phyloP scores from a whole-genome alignment of 2,329 filamentous ascomycete genomes.

The Leptographium radiaticola region DNA sequence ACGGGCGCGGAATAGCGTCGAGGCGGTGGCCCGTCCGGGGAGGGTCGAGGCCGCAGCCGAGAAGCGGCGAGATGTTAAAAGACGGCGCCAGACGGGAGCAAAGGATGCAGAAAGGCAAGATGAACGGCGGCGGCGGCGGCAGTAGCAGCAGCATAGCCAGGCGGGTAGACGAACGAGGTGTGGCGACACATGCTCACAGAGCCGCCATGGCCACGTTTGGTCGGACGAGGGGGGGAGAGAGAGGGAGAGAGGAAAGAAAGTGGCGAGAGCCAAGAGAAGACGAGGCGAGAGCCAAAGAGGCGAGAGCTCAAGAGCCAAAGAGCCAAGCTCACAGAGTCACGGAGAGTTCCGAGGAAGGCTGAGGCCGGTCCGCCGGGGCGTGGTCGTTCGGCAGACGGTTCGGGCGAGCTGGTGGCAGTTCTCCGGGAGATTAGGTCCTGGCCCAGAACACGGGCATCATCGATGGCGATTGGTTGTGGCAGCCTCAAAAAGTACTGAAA shows the following conservation, averaged over 20 bases:
- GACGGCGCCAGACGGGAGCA: background rate
- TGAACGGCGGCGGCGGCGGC: background rate
- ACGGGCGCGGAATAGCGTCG: background rate
- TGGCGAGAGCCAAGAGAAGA: background rate
- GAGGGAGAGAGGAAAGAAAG: background rate
- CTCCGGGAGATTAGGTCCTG: background rate
- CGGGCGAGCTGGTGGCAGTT: background rate
- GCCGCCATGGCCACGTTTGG: background rate
- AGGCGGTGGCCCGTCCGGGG: background rate
- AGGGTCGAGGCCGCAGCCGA: background rate
- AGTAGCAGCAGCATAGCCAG: background rate
- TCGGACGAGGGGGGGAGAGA: background rate
- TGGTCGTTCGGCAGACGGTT: background rate
- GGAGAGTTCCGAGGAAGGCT: background rate
- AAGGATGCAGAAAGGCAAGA: background rate
- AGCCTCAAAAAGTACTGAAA: background rate
- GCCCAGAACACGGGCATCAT: background rate
- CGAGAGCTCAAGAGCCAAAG: background rate
- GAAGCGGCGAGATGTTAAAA: background rate
- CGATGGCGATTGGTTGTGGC: background rate
- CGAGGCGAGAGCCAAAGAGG: background rate
- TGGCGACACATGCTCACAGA: conserved; percentile 1
- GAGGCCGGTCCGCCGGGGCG: background rate
- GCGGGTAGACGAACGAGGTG: background rate
- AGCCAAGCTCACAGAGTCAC: background rate